Evolutionary conservation across 78 protist species (phyloP).

Genomic region (Capsaspora owczarzaki): DNA sequence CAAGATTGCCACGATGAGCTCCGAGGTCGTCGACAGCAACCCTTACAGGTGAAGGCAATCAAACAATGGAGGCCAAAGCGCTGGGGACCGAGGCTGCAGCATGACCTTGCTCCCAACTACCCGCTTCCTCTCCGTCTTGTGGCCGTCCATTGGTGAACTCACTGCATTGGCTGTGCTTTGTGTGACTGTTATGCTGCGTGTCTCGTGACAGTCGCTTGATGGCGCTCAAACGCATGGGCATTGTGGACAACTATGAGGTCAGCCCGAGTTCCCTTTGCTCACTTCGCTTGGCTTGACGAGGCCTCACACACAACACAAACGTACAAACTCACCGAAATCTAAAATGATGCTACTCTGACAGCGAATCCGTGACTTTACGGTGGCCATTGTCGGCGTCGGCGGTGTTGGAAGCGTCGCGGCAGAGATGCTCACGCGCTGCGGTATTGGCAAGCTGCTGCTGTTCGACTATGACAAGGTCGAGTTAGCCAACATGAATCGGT

Average conservation of each 20-base stretch:
- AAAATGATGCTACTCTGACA: slow-evolving; percentile 13
- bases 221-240: slow-evolving; percentile 95
- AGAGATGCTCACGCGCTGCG: slow-evolving; percentile 96
- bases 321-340: no score
- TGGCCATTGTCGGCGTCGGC: slow-evolving; percentile 87
- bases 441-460: slow-evolving; percentile 91
- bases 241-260: slow-evolving; percentile 84
- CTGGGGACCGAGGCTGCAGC: no score
- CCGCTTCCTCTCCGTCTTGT: no score
- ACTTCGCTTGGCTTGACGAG: background rate
- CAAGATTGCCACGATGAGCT: slow-evolving; percentile 34
- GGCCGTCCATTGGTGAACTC: background rate
- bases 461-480: slow-evolving; percentile 95
- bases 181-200: background rate
- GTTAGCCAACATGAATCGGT: slow-evolving; percentile 94
- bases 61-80: background rate
- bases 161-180: no score
- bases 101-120: no score
- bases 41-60: slow-evolving; percentile 39
- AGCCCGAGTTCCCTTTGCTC: background rate
- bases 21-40: slow-evolving; percentile 66
- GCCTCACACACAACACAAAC: background rate
- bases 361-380: slow-evolving; percentile 62
- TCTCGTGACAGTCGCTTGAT: slow-evolving; percentile 51
- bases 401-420: slow-evolving; percentile 92